Base-by-base conservation (phyloP, 2,329 filamentous ascomycete genomes). In the Cladosporium sp. region DNA sequence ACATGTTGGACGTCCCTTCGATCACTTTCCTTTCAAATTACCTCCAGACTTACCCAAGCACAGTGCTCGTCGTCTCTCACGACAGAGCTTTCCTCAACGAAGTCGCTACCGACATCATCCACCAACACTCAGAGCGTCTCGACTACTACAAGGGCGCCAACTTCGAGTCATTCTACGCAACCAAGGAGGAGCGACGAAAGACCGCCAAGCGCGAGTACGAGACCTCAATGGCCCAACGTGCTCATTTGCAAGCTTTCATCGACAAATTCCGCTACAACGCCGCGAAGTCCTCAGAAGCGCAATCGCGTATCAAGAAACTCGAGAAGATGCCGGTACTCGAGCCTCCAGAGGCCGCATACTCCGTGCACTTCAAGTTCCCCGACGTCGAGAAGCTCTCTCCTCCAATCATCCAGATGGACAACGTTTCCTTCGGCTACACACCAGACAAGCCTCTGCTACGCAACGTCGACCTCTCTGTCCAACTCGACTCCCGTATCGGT, bases 1-100 rank as follows among this genome's bases (percentile, higher is more conserved):
- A 97, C 86, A 97, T 97, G 93, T 92, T 99, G 90, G 94, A 97
- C 77, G 94, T 99, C 59, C 94, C 94, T n/a, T 97, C 94, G 22
- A 97, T 99, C 72, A 95, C 94, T 59, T 99, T 97, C 84, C 84
- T 99, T 73, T 89, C 93, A 50, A 93, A 92, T 70, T 99, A 99
- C 72, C 88, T 99, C 8, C 92, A 97, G 74, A 82, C 81, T 51
- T 99, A 99, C 72, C 93, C 93, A 39, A 96, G 91, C 75, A 97
- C 94, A 1, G 87, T 99, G 28, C 82, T 99, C 14, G 93, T 99
- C 56, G 94, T 99, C 64, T 96, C 91, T 75, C 94, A 99, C 89
- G 94, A 99, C 84, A 87, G 94, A 82, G 92, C 94, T 1, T 99
- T 99, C 84, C 83, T 99, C 68, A 97, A 99, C 79, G 94, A 99